These are phyloP conservation scores for Neonectria hederae DNA, from an alignment of 2,329 filamentous ascomycete species.

Conservation along the genomic window DNA sequence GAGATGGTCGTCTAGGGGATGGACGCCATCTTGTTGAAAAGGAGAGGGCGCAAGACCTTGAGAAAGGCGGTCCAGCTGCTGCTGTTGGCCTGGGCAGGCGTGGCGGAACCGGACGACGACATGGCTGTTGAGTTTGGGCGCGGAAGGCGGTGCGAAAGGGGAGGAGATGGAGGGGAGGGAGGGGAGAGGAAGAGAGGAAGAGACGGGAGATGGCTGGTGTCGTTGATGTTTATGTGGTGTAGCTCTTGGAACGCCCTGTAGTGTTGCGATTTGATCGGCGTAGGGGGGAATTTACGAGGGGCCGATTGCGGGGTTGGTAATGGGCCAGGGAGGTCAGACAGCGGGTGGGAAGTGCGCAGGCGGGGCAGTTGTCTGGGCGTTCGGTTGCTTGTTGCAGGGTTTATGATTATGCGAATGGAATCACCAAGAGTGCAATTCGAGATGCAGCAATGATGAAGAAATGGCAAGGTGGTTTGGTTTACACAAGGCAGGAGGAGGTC, in stretches of 20 bases:
- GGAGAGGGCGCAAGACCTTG: slow-evolving; percentile 51
- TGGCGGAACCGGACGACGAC: slow-evolving; percentile 42
- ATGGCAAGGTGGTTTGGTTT: neutral
- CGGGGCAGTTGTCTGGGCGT: slow-evolving; percentile 18
- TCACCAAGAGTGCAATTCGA: neutral
- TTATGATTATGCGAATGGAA: neutral
- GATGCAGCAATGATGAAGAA: neutral
- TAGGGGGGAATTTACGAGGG: slow-evolving; percentile 26
- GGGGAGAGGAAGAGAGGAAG: neutral
- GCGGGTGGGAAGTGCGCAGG: slow-evolving; percentile 13
- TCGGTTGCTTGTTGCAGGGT: neutral
- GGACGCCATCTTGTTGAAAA: neutral
- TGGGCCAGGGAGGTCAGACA: slow-evolving; percentile 21
- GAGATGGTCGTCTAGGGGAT: neutral
- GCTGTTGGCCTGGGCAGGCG: slow-evolving; percentile 51
- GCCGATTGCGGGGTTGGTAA: slow-evolving; percentile 41
- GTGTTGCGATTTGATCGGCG: slow-evolving; percentile 21
- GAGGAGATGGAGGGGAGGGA: slow-evolving; percentile 1
- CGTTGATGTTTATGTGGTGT: slow-evolving; percentile 25
- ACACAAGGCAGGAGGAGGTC: neutral
- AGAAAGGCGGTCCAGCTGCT: slow-evolving; percentile 63
- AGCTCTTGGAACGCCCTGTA: slow-evolving; percentile 18
- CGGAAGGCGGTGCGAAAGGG: neutral
- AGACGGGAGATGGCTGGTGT: slow-evolving; percentile 19
- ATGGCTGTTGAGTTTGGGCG: slow-evolving; percentile 37